A percentile compares a stretch with the other conserved stretches of the same genome.
Conservation (phyloP, 176 grass and related monocot genomes). For the Aechmea fasciata region DNA sequence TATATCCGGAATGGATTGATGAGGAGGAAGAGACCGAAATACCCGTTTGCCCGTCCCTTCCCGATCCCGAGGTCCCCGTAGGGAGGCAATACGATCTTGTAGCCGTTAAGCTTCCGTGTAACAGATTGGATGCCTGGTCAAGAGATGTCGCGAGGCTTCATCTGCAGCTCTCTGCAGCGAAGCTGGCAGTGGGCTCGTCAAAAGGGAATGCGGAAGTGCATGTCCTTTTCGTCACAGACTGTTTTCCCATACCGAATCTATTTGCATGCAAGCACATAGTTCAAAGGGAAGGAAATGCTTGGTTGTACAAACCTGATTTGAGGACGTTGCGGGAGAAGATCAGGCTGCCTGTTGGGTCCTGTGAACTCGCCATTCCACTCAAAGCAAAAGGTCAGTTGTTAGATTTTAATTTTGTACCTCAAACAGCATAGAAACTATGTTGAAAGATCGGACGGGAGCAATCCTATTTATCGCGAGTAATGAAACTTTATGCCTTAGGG, state of each 20-base stretch:
- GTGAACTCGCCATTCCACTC: constrained; percentile 75
- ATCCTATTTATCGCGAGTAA: too few relatives aligned
- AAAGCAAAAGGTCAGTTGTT: constrained; percentile 60
- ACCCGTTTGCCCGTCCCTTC: constrained; percentile 52
- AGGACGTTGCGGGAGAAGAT: constrained; percentile 59
- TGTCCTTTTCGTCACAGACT: constrained; percentile 78
- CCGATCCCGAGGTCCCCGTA: constrained; percentile 45
- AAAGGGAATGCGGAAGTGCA: constrained; percentile 39
- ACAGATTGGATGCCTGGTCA: constrained; percentile 45
- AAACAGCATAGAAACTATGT: neutral
- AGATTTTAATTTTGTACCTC: neutral
- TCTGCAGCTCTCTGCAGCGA: constrained; percentile 75
- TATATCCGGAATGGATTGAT: constrained; percentile 96
- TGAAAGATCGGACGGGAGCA: too few relatives aligned
- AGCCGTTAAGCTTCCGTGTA: constrained; percentile 83
- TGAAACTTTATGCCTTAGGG: too few relatives aligned
- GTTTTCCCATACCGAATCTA: constrained; percentile 79
- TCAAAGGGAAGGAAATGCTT: constrained; percentile 62
- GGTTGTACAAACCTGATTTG: constrained; percentile 71
- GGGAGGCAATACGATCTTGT: constrained; percentile 51
- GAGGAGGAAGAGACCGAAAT: constrained; percentile 90
- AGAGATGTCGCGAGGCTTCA: constrained; percentile 78
- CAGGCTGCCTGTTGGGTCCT: constrained; percentile 71
- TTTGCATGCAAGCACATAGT: constrained; percentile 71
- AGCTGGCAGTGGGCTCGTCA: constrained; percentile 44